A percentile compares a stretch with the other conserved stretches of the same genome.
Conservation (phyloP, 2,329 filamentous ascomycete genomes). For the Onygenales sp. region DNA sequence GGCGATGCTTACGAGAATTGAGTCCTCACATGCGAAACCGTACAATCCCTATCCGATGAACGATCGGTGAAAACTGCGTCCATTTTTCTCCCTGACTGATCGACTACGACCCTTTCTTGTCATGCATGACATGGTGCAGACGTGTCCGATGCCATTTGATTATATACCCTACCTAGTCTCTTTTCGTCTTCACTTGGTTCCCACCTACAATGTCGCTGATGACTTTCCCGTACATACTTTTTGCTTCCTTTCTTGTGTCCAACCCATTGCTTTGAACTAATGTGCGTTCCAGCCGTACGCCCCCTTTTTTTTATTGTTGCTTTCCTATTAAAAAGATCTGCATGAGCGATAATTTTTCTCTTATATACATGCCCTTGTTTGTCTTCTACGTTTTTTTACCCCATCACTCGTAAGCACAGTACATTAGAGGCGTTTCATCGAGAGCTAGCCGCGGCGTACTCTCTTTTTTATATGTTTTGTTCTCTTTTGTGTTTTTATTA, state of each 20-base stretch:
- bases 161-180: conserved; percentile 19
- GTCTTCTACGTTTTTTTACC: conserved; percentile 18
- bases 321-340: conserved; percentile 37
- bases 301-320: conserved; percentile 9
- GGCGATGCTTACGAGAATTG: conserved; percentile 60
- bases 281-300: not conserved
- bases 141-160: conserved; percentile 10
- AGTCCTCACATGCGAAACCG: conserved; percentile 1
- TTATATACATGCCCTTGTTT: conserved; percentile 17
- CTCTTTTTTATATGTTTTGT: not conserved
- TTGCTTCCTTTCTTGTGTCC: not conserved
- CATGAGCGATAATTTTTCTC: conserved; percentile 36
- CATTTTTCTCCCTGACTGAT: not conserved
- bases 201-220: not conserved
- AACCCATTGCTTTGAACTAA: too few species aligned
- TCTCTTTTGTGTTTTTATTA: not conserved
- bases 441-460: too few species aligned
- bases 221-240: not conserved
- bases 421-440: conserved; percentile 1
- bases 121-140: not conserved
- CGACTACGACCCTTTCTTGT: not conserved
- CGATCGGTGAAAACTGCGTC: not conserved
- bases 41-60: not conserved
- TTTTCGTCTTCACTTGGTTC: conserved; percentile 11
- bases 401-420: conserved; percentile 2